phyloP scores from a whole-genome alignment of 1,284 basidiomycete genomes.

The Irpex rosettiformis region DNA sequence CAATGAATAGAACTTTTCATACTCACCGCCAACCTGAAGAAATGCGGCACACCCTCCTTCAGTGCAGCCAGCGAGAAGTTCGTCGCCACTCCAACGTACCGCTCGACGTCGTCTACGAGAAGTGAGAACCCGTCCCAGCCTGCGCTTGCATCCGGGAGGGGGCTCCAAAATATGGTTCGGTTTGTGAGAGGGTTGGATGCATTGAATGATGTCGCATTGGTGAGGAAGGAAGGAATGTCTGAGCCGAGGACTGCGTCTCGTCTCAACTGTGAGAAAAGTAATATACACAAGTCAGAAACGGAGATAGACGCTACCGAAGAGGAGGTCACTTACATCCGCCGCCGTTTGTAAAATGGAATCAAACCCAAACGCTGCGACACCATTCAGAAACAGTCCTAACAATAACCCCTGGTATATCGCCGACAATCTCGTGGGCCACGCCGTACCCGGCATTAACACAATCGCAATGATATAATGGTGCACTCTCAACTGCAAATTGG shows the following conservation, averaged over 20 bases:
- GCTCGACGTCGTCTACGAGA: conserved; percentile 83
- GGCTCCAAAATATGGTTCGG: conserved; percentile 63
- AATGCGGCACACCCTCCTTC: conserved; percentile 66
- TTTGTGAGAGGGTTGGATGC: conserved; percentile 49
- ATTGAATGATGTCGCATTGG: conserved; percentile 66
- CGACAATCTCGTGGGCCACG: conserved; percentile 77
- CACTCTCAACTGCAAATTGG: conserved; percentile 61
- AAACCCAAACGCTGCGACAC: conserved; percentile 74
- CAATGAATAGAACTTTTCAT: no score
- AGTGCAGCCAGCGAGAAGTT: conserved; percentile 68
- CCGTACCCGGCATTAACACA: conserved; percentile 73
- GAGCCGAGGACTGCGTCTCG: conserved; percentile 74
- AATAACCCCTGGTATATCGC: conserved; percentile 80
- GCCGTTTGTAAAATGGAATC: conserved; percentile 79
- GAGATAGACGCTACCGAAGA: no score
- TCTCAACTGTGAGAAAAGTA: conserved; percentile 45
- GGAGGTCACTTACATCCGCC: conserved; percentile 66
- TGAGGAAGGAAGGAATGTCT: conserved; percentile 67
- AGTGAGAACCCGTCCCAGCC: conserved; percentile 75
- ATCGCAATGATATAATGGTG: conserved; percentile 81
- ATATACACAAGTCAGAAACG: conserved; percentile 8
- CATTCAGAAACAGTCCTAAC: conserved; percentile 80
- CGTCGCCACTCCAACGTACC: conserved; percentile 62
- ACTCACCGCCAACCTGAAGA: conserved; percentile 80
- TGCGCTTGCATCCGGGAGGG: conserved; percentile 40